Evolutionary conservation across 192 early-diverging fungal species (phyloP), one percentile per base, ranked within the genome.

Genomic region (Paraglomus occultum): DNA sequence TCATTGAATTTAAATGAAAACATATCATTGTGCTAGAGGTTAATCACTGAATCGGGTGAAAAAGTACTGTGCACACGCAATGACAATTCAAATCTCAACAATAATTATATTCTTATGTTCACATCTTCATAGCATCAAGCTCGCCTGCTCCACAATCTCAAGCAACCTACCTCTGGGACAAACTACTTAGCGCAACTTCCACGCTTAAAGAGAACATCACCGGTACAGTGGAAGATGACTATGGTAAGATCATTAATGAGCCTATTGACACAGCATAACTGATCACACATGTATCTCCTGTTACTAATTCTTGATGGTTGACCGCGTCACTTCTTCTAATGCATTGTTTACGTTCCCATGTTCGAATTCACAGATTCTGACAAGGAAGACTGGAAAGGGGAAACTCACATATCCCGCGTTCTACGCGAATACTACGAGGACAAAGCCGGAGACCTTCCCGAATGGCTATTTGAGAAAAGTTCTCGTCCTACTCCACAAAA

Each of bases 281-380:
- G 20, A 12, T 43, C 15, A 63, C 4, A 44, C 6, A 20, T 44
- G 23, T 39, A 5, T 51, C 50, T 71, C 31, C n/a, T 60, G 18
- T n/a, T n/a, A n/a, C n/a, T n/a, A n/a, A n/a, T n/a, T n/a, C n/a
- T n/a, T n/a, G n/a, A n/a, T 39, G 4, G 42, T 12, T 49, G 10
- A 5, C 20, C 46, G 50, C 62, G 45, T 17, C 45, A 23, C 8
- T 42, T 11, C 43, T 45, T 46, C 6, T 9, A n/a, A 38, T 61
- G 42, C 8, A 15, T 61, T 45, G 49, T 74, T 42, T 38, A 52
- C 38, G 44, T 12, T 42, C 12, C 57, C 47, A 31, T 40, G 17
- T 44, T 22, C n/a, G n/a, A n/a, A n/a, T n/a, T 46, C 20, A 57
- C 66, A 87, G 85, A 87, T 55, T 87, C 85, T 12, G 85, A 87